Evolutionary conservation across 1,284 basidiomycete genomes (phyloP).

Genomic region (Irpex rosettiformis): DNA sequence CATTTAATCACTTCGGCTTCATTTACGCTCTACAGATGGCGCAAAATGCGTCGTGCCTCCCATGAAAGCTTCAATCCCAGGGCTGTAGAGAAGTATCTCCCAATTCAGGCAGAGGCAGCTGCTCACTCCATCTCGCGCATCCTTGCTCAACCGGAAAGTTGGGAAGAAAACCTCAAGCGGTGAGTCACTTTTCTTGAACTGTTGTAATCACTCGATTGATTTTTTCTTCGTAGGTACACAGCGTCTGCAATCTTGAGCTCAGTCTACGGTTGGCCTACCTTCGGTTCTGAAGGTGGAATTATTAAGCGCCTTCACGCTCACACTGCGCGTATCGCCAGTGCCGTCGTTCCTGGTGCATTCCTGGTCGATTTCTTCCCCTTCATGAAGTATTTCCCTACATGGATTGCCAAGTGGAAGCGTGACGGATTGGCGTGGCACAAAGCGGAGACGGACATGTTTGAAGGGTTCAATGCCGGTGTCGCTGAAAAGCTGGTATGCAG

Average conservation of each 20-base stretch:
- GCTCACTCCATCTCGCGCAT: neutral
- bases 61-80: neutral
- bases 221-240: neutral
- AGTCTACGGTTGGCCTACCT: neutral
- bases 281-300: neutral
- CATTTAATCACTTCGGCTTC: neutral
- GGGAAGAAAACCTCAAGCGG: neutral
- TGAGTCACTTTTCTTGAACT: neutral
- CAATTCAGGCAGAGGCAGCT: neutral
- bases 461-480: neutral
- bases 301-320: neutral
- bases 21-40: neutral
- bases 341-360: conserved; percentile 8
- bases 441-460: neutral
- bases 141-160: neutral
- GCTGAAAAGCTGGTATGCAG: neutral
- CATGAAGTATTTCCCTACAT: conserved; percentile 2
- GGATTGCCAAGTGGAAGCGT: neutral
- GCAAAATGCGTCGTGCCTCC: neutral
- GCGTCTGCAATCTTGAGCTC: neutral
- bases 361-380: conserved; percentile 9
- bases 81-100: neutral
- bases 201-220: neutral
- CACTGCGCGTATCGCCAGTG: neutral
- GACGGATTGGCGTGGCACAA: neutral